Evolutionary conservation across 768 basidiomycete genomes (phyloP).

Genomic region (Psilocybe tampanensis): DNA sequence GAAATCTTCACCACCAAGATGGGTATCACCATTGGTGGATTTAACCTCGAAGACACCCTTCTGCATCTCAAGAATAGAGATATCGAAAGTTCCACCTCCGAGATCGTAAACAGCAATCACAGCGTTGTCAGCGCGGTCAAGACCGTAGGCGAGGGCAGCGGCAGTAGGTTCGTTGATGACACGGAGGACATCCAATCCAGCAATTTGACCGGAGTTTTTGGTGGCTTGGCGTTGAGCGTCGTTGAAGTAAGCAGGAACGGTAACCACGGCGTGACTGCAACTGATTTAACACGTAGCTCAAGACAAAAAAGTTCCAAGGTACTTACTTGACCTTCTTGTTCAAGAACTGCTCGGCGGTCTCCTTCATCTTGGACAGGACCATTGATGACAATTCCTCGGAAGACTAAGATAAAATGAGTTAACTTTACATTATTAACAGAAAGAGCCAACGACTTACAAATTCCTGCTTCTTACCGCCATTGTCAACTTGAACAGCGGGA

Average conservation of each 20-base stretch:
- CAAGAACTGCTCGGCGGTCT: slow-evolving; percentile 91
- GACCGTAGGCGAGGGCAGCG: slow-evolving; percentile 96
- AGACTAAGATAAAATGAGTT: slow-evolving; percentile 50
- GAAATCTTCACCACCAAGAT: slow-evolving; percentile 96
- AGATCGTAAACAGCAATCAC: slow-evolving; percentile 98
- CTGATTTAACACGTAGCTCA: slow-evolving; percentile 3
- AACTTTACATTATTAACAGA: not conserved
- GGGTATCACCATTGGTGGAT: slow-evolving; percentile 99
- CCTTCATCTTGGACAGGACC: slow-evolving; percentile 91
- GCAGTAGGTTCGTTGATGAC: slow-evolving; percentile 99
- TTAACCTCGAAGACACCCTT: slow-evolving; percentile 99
- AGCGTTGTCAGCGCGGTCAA: slow-evolving; percentile 82
- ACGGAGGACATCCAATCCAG: slow-evolving; percentile 95
- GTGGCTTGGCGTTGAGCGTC: slow-evolving; percentile 99
- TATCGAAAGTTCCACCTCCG: slow-evolving; percentile 99
- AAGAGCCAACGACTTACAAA: slow-evolving; percentile 56
- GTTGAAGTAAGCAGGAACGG: slow-evolving; percentile 99
- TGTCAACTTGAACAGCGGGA: slow-evolving; percentile 84
- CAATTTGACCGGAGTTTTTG: slow-evolving; percentile 96
- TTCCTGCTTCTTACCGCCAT: slow-evolving; percentile 79
- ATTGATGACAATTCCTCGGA: slow-evolving; percentile 87
- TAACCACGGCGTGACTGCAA: slow-evolving; percentile 82
- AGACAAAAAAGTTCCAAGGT: not conserved
- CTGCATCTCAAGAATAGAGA: slow-evolving; percentile 99
- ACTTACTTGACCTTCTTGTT: slow-evolving; percentile 95